Base-by-base conservation (phyloP, 768 basidiomycete species). In the Holtermannia corniformis region DNA sequence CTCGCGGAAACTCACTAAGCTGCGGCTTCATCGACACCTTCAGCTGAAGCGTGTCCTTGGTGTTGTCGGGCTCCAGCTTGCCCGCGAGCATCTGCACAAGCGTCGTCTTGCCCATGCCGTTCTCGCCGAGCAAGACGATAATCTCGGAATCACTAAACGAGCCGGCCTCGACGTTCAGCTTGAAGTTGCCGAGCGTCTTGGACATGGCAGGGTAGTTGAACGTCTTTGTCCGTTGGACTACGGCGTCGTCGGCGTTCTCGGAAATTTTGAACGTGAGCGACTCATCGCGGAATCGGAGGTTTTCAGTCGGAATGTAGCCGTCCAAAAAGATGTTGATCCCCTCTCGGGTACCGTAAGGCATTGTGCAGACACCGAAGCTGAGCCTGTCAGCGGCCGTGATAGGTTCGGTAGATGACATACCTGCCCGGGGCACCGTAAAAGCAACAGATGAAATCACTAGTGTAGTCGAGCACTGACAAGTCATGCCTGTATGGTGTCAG, bases 261-360 rank as follows among this genome's bases (percentile, higher is more conserved):
- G 86, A 82, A 83, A 97, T 96, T 76, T 93, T 96, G 79, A 99
- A 99, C 5, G 87, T 82, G 13, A 97, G 78, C 0, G 87, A 87
- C 63, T 96, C 95, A 59, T 96, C 85, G 25, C 95, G 83, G 83
- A 97, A 97, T 49, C 95, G 88, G 64, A 99, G 74, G 75, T 99
- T 99, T 73, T 97, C 95, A 16, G 93, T 96, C 3, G 95, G 95
- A 60, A 99, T 90, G 77, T 90, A 91, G 41, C 95, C 95, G 65
- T 99, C 95, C 54, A 99, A 78, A 81, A 99, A 99, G 68, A 97
- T 97, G 75, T 99, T 99, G 77, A 99, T 97, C 60, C 93, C 89
- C 91, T 99, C 95, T 55, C 95, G 83, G 54, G 96, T 92, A 24
- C 92, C 95, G 69, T 83, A 90, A 32, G 95, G 95, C 90, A 97